A percentile compares a stretch with the other conserved stretches of the same genome.
These are phyloP conservation scores for Fraxinus dipetala DNA, from an alignment of 305 asterid species.

Conservation along the genomic window DNA sequence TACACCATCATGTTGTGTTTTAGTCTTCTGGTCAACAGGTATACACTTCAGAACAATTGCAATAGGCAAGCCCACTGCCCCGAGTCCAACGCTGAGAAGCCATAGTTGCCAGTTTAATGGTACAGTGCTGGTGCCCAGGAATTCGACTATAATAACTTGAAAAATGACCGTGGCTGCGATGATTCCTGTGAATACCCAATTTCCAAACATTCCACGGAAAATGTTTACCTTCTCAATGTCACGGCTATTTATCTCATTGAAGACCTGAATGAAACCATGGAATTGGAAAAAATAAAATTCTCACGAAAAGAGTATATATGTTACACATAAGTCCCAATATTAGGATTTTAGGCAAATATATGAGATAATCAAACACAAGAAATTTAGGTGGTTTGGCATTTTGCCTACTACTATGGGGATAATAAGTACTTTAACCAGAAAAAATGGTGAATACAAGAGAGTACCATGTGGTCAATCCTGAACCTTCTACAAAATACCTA, in stretches of 20 bases:
- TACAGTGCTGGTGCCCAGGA: slow-evolving; percentile 84
- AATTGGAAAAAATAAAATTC: neutral
- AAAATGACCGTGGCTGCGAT: slow-evolving; percentile 58
- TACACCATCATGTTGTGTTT: slow-evolving; percentile 54
- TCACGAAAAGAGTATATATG: neutral
- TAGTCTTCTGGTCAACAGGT: slow-evolving; percentile 42
- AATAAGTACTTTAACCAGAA: neutral
- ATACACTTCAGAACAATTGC: slow-evolving; percentile 77
- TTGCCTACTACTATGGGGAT: neutral
- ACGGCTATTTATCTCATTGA: slow-evolving; percentile 93
- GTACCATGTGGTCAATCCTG: neutral
- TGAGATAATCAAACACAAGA: neutral
- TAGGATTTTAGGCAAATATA: neutral
- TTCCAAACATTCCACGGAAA: slow-evolving; percentile 62
- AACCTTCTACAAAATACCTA: neutral
- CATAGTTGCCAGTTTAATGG: slow-evolving; percentile 82
- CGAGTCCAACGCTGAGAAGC: slow-evolving; percentile 61
- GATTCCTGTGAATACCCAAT: slow-evolving; percentile 68
- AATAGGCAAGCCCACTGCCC: slow-evolving; percentile 65
- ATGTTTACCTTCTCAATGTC: slow-evolving; percentile 87
- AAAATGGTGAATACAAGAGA: neutral
- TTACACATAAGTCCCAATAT: neutral
- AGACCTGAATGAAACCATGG: slow-evolving; percentile 48
- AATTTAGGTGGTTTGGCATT: neutral
- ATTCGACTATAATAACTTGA: slow-evolving; percentile 81